A percentile compares a stretch with the other conserved stretches of the same genome.
phyloP scores from a whole-genome alignment of 164 flowering plant species.

The Tetrastigma voinierianum region DNA sequence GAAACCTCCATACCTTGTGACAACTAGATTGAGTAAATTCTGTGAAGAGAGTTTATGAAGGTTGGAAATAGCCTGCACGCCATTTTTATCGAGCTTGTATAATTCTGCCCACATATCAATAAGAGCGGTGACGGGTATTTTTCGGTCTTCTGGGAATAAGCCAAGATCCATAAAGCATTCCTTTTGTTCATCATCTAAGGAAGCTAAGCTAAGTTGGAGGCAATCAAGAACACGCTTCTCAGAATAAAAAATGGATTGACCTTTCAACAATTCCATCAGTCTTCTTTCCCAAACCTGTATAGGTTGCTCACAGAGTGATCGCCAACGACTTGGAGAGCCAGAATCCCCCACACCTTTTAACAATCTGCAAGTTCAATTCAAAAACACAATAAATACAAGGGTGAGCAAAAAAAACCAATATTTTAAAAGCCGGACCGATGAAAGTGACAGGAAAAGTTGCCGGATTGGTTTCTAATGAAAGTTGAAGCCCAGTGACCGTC shows the following conservation, averaged over 20 bases:
- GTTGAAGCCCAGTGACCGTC: no score
- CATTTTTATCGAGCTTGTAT: slow-evolving; percentile 31
- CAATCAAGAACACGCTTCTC: slow-evolving; percentile 18
- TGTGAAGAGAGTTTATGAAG: slow-evolving; percentile 26
- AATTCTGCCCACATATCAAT: slow-evolving; percentile 52
- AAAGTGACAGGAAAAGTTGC: no score
- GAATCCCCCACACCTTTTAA: slow-evolving; percentile 31
- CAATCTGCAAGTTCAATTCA: slow-evolving; percentile 25
- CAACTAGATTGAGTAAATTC: slow-evolving; percentile 20
- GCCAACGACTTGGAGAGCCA: slow-evolving; percentile 38
- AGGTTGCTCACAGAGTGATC: slow-evolving; percentile 28
- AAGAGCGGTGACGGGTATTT: slow-evolving; percentile 44
- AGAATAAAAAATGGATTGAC: slow-evolving; percentile 20
- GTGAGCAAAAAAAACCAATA: no score
- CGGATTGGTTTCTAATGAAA: no score
- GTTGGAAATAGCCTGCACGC: slow-evolving; percentile 13
- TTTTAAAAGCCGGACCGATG: no score
- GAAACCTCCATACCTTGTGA: slow-evolving; percentile 14
- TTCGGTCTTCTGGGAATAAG: slow-evolving; percentile 55
- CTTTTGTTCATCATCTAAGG: slow-evolving; percentile 18
- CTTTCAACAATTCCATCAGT: slow-evolving; percentile 15
- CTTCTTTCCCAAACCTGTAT: slow-evolving; percentile 19
- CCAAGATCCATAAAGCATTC: slow-evolving; percentile 51
- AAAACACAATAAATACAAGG: no score
- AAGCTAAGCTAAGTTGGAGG: slow-evolving; percentile 33